A percentile compares a stretch with the other conserved stretches of the same genome.
phyloP scores from a whole-genome alignment of 805 yeast species.

The Teunomyces lycoperdinae region DNA sequence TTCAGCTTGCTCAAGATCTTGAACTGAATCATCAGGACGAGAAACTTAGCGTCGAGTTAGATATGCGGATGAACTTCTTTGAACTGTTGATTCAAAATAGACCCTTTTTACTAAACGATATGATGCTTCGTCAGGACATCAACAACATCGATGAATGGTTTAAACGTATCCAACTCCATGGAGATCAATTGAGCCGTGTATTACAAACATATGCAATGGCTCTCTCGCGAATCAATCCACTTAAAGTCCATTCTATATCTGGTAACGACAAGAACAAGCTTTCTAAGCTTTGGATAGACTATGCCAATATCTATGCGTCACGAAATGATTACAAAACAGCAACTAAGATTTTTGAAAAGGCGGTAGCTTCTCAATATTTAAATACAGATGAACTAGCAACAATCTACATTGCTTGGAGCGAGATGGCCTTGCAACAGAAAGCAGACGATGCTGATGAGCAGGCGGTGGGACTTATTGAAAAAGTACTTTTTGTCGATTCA shows the following conservation, averaged over 20 bases:
- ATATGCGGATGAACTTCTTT: slow-evolving; percentile 45
- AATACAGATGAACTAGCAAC: slow-evolving; percentile 61
- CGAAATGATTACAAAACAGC: slow-evolving; percentile 58
- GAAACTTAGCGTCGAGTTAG: slow-evolving; percentile 29
- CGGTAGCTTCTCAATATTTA: slow-evolving; percentile 67
- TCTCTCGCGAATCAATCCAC: slow-evolving; percentile 61
- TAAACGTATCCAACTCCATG: slow-evolving; percentile 48
- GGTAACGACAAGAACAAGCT: slow-evolving; percentile 30
- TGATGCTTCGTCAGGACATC: slow-evolving; percentile 57
- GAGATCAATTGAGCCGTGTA: slow-evolving; percentile 30
- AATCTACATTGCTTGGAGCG: slow-evolving; percentile 76
- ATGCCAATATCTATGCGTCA: slow-evolving; percentile 61
- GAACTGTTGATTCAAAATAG: slow-evolving; percentile 58
- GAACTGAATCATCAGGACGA: slow-evolving; percentile 8
- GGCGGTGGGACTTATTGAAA: slow-evolving; percentile 33
- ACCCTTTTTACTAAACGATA: slow-evolving; percentile 60
- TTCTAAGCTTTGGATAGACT: slow-evolving; percentile 65
- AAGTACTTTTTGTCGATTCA: slow-evolving; percentile 13
- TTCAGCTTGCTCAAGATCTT: slow-evolving; percentile 12
- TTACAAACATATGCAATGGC: slow-evolving; percentile 64
- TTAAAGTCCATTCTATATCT: slow-evolving; percentile 30
- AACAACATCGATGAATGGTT: slow-evolving; percentile 70
- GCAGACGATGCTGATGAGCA: slow-evolving; percentile 40
- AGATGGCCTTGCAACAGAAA: slow-evolving; percentile 49
- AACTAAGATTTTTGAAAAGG: slow-evolving; percentile 57